Base-by-base conservation (phyloP, 1,139 yeast species). In the Nakaseomyces nivariensis region DNA sequence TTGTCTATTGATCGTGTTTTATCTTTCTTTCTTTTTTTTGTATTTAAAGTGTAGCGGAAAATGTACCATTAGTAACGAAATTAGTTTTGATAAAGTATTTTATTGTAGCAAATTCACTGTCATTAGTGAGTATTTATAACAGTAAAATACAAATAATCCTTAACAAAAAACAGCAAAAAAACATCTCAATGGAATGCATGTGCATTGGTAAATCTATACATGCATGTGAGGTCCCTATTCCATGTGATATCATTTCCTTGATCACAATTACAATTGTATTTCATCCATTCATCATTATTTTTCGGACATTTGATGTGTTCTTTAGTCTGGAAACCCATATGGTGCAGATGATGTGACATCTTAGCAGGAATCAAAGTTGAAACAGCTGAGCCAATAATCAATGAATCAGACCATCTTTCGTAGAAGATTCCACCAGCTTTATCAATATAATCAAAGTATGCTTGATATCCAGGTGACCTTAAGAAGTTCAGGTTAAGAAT, bases 361-460 rank as follows among this genome's bases (percentile, higher is more conserved):
- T 77, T 79, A 62, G 76, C 76, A 50, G 81, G 78, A 61, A 85
- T 70, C 68, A 86, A 82, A 54, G 85, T 69, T 4, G 89, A 74
- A 17, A 82, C 92, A 11, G 90, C 95, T 58, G 86, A 79, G 5
- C 94, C 83, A 64, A 86, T 95, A 44, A 87, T 81, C 34, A 95
- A 94, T 31, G 95, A 95, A 68, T 85, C 95, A 51, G 95, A 92
- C 95, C 95, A 86, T 63, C 95, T 77, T 68, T 86, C 95, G 64
- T 87, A 86, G 69, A 84, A 86, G 69, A 87, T 85, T 10, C 95
- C 95, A 59, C 95, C 95, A 10, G 85, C 78, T 57, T 77, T 68
- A 66, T 86, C 95, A 59, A 86, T 74, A 59, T 75, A 70, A 32
- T 83, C 82, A 59, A 86, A 86, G 67, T 81, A 86, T 48, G 76